Conservation (phyloP, 495 filamentous ascomycete species). For the Chaetomidium leptoderma region DNA sequence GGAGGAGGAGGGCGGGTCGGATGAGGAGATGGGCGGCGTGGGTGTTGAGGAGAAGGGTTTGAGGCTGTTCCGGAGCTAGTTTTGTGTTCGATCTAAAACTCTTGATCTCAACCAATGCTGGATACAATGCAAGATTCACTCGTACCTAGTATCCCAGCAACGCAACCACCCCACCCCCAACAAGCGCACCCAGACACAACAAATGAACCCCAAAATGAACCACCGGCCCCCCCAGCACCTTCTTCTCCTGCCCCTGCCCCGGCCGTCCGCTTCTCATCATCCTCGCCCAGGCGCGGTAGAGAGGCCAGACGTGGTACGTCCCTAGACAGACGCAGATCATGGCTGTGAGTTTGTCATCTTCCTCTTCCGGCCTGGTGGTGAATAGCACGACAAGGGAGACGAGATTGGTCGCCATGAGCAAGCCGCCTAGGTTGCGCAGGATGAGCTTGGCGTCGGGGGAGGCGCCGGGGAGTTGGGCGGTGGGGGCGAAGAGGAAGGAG, state of each 20-base stretch:
- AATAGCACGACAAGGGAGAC: conserved; percentile 23
- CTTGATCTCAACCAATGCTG: neutral
- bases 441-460: conserved; percentile 34
- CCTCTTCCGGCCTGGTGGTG: neutral
- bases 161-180: conserved; percentile 7
- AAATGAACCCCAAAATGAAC: conserved; percentile 32
- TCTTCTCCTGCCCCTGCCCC: neutral
- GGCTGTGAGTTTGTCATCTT: conserved; percentile 13
- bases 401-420: conserved; percentile 36
- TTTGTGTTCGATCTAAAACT: no score
- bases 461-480: conserved; percentile 26
- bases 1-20: conserved; percentile 49
- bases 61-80: conserved; percentile 63
- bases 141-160: no score
- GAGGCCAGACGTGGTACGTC: conserved; percentile 41
- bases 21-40: conserved; percentile 54
- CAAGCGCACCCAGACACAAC: conserved; percentile 21
- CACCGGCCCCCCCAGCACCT: conserved; percentile 29
- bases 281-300: conserved; percentile 30
- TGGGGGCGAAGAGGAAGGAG: conserved; percentile 19
- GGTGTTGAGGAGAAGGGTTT: conserved; percentile 62
- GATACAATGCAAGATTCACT: neutral
- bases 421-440: conserved; percentile 38
- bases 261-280: neutral
- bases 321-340: conserved; percentile 31